Evolutionary conservation across 2,329 filamentous ascomycete species (phyloP), one percentile per base, ranked within the genome.

Genomic region (Fonsecaea pedrosoi): DNA sequence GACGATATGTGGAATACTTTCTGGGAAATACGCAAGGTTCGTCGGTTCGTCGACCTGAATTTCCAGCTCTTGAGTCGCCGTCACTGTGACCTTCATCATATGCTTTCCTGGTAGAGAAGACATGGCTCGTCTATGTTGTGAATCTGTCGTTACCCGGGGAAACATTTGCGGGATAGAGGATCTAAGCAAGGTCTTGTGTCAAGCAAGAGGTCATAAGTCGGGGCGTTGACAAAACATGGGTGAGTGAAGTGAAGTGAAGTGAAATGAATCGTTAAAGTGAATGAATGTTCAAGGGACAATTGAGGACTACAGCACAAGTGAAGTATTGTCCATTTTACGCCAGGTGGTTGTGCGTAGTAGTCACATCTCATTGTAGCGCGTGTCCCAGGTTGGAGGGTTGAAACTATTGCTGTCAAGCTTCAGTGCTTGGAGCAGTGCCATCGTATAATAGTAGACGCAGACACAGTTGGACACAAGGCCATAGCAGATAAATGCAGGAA

Each of bases 211-310:
- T 8, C 3, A 48, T 48, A 21, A 18, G 10, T 48, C 5, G 21
- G 21, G 5, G 12, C 7, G 35, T 37, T 13, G 42, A 8, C n/a
- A 48, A 48, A 48, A 48, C 42, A 48, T 8, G 6, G n/a, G 38
- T 6, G n/a, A 42, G 38, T 15, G n/a, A 48, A 48, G 42, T 48
- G 42, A 48, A 48, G 42, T 48, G 42, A 48, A 48, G 42, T 48
- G 15, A 21, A 48, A 13, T 40, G 9, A 12, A 40, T 10, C 9
- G 12, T 13, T 25, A 25, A 25, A 25, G 25, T 25, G 25, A 13
- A 13, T 12, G 38, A 40, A 13, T 12, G 38, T 40, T 15, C 15
- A 40, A 13, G 38, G 38, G 38, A 13, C 15, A 40, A 25, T 40
- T 40, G 38, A 40, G 38, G 38, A 13, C 10, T 13, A 40, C 38